Percentiles rank a stretch among this genome's conserved stretches.
Evolutionary conservation across 441 rosid genomes (phyloP).

Genomic region (Jatropha multifida): DNA sequence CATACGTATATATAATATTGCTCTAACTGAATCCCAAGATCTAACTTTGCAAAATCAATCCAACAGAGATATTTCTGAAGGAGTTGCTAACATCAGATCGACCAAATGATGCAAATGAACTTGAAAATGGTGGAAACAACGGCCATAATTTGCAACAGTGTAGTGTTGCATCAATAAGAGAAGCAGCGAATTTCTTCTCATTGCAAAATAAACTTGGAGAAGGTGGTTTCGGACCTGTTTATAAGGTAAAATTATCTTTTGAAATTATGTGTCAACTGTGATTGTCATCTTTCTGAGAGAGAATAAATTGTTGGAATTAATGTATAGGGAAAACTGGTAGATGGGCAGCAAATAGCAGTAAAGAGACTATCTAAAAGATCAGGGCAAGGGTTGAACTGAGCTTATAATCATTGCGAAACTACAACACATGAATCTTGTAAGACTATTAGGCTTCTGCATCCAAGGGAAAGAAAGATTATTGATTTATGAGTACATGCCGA

Average conservation of each 20-base stretch:
- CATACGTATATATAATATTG: too few species aligned
- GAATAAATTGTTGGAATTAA: too few species aligned
- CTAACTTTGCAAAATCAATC: too few species aligned
- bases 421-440: constrained; percentile 48
- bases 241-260: constrained; percentile 11
- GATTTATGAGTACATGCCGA: constrained; percentile 47
- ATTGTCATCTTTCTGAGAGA: too few species aligned
- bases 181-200: constrained; percentile 20
- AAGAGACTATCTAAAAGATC: constrained; percentile 48
- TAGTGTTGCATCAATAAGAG: constrained; percentile 3
- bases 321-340: constrained; percentile 46
- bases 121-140: constrained; percentile 3
- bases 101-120: neutral
- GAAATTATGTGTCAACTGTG: too few species aligned
- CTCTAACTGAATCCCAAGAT: too few species aligned
- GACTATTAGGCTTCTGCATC: constrained; percentile 44
- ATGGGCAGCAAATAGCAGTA: constrained; percentile 47
- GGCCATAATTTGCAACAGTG: constrained; percentile 8
- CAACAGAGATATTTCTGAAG: constrained; percentile 4
- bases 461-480: constrained; percentile 47
- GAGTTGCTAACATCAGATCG: constrained; percentile 7
- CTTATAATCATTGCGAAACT: constrained; percentile 45
- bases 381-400: constrained; percentile 48
- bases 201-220: constrained; percentile 20
- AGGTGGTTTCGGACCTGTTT: constrained; percentile 27